Evolutionary conservation across 2,329 filamentous ascomycete species (phyloP), one percentile per base, ranked within the genome.

Genomic region (Aspergillus neotritici): DNA sequence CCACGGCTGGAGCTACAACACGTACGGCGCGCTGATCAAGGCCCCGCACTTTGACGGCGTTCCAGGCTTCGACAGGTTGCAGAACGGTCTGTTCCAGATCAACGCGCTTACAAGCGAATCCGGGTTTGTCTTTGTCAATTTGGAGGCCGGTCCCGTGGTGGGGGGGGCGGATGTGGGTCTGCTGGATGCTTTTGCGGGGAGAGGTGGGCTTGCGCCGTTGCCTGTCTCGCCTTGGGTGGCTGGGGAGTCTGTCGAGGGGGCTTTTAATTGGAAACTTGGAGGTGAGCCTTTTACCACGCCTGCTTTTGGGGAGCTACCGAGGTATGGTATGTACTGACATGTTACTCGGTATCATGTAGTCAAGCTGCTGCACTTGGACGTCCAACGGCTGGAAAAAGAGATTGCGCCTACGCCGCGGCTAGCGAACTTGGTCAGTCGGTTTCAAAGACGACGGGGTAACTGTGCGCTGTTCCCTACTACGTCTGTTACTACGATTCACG

Each of bases 1-100:
- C 53, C 79, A 82, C 53, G 78, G 78, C 33, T 83, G 79, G 79
- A 78, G 76, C 2, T 82, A 82, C 48, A 75, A 77, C 34, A 65
- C 78, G 2, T 70, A 67, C 21, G 79, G 79, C 11, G 74, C 75
- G 37, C 66, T 82, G 3, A 73, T 78, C 17, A 82, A 82, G 57
- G 79, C 79, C 2, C 79, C 79, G 0, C 71, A 75, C 2, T 83
- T 79, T 53, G 71, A 80, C 32, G 70, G 74, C 14, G 61, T 81
- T 1, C 64, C 69, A 2, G 76, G 73, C 7, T 83, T 83, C 52
- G 73, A 80, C 51, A 77, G 73, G 60, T 63, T 66, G 9, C 63
- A 76, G 56, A 81, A 82, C 48, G 69, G 73, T 5, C 68, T 83
- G 0, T 73, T 81, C 46, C 56, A 60, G 41, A 55, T 66, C 15